phyloP scores from a whole-genome alignment of 2,329 filamentous ascomycete species.

The Trichoderma hamatum region DNA sequence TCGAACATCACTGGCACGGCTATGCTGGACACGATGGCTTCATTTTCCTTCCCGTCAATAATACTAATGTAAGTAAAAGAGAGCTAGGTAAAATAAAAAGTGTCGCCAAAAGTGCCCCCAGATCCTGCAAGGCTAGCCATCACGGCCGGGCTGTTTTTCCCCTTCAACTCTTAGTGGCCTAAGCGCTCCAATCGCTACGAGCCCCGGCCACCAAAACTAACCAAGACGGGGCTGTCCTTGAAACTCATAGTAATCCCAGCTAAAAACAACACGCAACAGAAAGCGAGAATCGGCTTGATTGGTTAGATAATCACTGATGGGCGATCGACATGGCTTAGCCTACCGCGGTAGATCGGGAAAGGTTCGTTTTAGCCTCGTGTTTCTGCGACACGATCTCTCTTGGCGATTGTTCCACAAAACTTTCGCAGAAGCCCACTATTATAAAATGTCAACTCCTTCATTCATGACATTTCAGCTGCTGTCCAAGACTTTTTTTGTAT shows the following conservation, averaged over 20 bases:
- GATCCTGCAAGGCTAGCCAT: not conserved
- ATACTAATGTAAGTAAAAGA: not conserved
- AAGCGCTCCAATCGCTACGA: slow-evolving; percentile 18
- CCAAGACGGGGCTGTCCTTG: not conserved
- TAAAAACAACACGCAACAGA: not conserved
- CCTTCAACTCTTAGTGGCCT: not conserved
- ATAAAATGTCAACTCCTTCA: no score
- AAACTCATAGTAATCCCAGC: not conserved
- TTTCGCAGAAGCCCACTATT: no score
- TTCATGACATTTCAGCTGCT: no score
- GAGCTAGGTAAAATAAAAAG: not conserved
- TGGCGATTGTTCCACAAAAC: not conserved
- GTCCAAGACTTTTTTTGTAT: no score
- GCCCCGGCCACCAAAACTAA: not conserved
- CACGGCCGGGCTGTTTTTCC: not conserved
- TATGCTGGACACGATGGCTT: not conserved
- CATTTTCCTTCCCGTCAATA: not conserved
- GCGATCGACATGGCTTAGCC: not conserved
- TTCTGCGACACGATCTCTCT: not conserved
- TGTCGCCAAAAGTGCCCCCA: not conserved
- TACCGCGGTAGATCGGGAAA: not conserved
- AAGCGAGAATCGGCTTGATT: not conserved
- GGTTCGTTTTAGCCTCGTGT: not conserved
- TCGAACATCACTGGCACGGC: not conserved
- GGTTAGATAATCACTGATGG: not conserved